phyloP scores from a whole-genome alignment of 2,329 filamentous ascomycete species.

The Nannizziopsis barbatae region DNA sequence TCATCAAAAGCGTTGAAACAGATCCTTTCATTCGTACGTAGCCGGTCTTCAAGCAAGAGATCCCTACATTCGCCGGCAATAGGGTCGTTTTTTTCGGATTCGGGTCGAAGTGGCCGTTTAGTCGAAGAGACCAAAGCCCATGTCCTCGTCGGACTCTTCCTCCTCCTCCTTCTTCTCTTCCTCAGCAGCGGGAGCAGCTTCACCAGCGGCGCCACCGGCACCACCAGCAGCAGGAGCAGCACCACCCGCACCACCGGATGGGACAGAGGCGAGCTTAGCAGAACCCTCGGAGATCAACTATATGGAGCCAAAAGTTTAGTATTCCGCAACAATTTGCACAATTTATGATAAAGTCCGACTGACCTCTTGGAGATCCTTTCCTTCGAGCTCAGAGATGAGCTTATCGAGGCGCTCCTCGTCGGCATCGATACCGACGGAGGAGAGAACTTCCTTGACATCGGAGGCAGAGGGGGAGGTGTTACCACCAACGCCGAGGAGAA shows the following conservation, averaged over 20 bases:
- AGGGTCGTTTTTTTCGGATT: neutral
- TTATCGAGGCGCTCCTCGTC: slow-evolving; percentile 75
- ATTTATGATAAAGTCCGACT: slow-evolving; percentile 23
- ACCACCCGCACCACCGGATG: slow-evolving; percentile 72
- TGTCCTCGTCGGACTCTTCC: slow-evolving; percentile 62
- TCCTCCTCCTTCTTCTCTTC: slow-evolving; percentile 70
- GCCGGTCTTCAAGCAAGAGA: neutral
- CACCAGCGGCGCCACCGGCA: slow-evolving; percentile 57
- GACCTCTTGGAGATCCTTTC: slow-evolving; percentile 76
- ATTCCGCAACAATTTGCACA: slow-evolving; percentile 8
- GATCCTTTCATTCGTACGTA: neutral
- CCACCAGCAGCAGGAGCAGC: slow-evolving; percentile 50
- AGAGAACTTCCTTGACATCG: slow-evolving; percentile 82
- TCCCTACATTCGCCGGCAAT: neutral
- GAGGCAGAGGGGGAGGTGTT: slow-evolving; percentile 75
- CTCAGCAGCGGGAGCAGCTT: slow-evolving; percentile 49
- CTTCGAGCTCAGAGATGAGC: slow-evolving; percentile 66
- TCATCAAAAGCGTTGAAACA: slow-evolving; percentile 1
- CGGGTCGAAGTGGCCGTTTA: slow-evolving; percentile 24
- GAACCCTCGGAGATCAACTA: slow-evolving; percentile 87
- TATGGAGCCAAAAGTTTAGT: slow-evolving; percentile 13
- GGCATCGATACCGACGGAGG: slow-evolving; percentile 88
- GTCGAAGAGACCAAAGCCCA: slow-evolving; percentile 67
- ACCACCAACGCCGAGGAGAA: slow-evolving; percentile 88
- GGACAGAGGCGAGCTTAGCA: slow-evolving; percentile 92